phyloP scores from a whole-genome alignment of 2,329 filamentous ascomycete species.

The Phaeosphaeria sp. region DNA sequence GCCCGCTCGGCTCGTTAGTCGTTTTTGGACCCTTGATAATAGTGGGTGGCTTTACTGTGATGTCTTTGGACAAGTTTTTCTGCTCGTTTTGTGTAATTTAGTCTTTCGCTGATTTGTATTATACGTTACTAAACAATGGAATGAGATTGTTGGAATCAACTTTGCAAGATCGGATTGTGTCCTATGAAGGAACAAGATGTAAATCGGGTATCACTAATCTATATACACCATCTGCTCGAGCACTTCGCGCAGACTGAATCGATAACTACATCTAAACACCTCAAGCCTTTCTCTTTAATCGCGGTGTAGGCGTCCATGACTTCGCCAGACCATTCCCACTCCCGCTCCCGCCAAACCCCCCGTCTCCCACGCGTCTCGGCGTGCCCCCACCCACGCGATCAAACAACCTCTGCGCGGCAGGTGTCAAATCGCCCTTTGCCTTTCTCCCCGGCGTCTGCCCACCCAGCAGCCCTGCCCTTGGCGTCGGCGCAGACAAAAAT shows the following conservation, averaged over 20 bases:
- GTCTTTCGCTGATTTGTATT: not conserved
- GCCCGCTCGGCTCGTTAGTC: not conserved
- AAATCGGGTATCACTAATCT: conserved; percentile 1
- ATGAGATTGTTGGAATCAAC: not conserved
- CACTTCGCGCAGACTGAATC: conserved; percentile 28
- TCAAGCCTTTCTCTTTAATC: conserved; percentile 27
- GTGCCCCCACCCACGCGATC: conserved; percentile 49
- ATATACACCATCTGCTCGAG: conserved; percentile 21
- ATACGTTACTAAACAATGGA: not conserved
- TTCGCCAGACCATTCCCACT: conserved; percentile 11
- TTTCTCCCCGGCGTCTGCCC: conserved; percentile 42
- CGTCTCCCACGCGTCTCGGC: conserved; percentile 17
- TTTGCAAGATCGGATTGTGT: too few relatives aligned
- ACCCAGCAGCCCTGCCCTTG: conserved; percentile 69
- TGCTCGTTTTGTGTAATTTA: not conserved
- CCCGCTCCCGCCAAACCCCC: conserved; percentile 34
- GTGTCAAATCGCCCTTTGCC: conserved; percentile 68
- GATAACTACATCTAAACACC: not conserved
- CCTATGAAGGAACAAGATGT: too few relatives aligned
- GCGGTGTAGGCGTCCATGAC: conserved; percentile 40
- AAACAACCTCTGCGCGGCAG: conserved; percentile 68
- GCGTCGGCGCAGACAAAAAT: conserved; percentile 77
- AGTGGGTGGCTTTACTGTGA: not conserved
- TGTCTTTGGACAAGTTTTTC: not conserved
- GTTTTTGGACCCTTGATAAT: conserved; percentile 7